Conservation (phyloP, 2,329 filamentous ascomycete species). For the Alternaria sp. region DNA sequence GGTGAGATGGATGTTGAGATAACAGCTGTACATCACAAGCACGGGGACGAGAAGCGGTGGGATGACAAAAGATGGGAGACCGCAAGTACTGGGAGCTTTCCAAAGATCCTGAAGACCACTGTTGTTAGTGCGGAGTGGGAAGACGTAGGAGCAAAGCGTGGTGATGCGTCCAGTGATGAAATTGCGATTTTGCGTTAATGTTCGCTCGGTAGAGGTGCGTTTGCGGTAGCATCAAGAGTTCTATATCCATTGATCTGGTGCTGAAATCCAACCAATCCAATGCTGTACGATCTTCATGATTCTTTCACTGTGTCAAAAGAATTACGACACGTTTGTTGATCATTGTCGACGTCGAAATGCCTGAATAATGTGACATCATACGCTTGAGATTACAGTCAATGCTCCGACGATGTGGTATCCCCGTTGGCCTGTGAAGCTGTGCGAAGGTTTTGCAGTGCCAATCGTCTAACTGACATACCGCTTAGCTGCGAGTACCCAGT, state of each 20-base stretch:
- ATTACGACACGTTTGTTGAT: neutral
- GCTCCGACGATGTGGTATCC: neutral
- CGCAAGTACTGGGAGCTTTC: slow-evolving; percentile 41
- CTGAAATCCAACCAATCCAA: neutral
- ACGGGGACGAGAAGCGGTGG: slow-evolving; percentile 8
- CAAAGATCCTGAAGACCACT: slow-evolving; percentile 47
- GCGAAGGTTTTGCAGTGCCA: neutral
- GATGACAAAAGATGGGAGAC: slow-evolving; percentile 40
- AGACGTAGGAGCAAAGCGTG: slow-evolving; percentile 29
- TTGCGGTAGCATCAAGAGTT: neutral
- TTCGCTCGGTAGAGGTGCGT: neutral
- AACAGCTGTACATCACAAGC: slow-evolving; percentile 24
- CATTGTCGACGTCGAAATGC: neutral
- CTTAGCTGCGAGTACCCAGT: neutral
- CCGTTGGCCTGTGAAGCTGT: neutral
- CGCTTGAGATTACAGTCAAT: neutral
- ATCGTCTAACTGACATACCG: too few relatives aligned
- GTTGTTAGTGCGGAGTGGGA: slow-evolving; percentile 46
- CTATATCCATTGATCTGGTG: neutral
- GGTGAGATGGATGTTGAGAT: slow-evolving; percentile 43
- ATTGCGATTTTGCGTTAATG: slow-evolving; percentile 28
- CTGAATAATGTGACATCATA: neutral
- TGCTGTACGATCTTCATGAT: neutral
- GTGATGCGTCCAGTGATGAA: slow-evolving; percentile 24
- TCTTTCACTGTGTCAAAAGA: neutral